These are phyloP conservation scores for Melaleuca quinquenervia DNA, from an alignment of 345 rosid species.

Conservation along the genomic window DNA sequence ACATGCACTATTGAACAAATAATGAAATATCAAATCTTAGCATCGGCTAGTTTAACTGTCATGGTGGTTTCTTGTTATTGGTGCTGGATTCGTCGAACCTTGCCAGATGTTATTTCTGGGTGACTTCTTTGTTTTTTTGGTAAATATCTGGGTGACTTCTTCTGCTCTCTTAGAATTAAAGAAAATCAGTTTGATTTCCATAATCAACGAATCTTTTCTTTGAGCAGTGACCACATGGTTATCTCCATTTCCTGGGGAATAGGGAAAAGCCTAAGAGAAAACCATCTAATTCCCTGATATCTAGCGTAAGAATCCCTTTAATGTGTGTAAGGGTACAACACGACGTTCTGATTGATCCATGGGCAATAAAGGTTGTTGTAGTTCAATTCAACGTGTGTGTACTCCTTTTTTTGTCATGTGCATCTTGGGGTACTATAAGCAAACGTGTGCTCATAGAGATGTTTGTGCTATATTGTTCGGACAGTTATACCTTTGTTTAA, in stretches of 20 bases:
- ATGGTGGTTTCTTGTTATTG: not conserved
- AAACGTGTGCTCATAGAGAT: not conserved
- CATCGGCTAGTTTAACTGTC: not conserved
- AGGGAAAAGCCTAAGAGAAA: not conserved
- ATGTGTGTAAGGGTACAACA: not conserved
- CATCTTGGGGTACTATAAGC: not conserved
- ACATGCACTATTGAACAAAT: not conserved
- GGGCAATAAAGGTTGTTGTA: not conserved
- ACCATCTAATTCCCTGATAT: not conserved
- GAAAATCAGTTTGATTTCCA: not conserved
- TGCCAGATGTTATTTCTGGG: not conserved
- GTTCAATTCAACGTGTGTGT: not conserved
- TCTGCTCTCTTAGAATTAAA: not conserved
- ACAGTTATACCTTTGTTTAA: not conserved
- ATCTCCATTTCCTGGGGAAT: not conserved
- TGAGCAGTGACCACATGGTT: not conserved
- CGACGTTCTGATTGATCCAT: not conserved
- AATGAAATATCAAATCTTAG: not conserved
- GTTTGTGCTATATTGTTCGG: slow-evolving; percentile 3
- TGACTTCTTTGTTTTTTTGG: too few species aligned
- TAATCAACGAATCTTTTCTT: not conserved
- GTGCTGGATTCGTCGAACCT: not conserved
- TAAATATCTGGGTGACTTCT: not conserved
- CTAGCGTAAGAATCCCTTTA: not conserved
- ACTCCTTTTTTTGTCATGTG: not conserved